Evolutionary conservation across 1,284 basidiomycete species (phyloP).

Genomic region (Ganoderma leucocontextum): DNA sequence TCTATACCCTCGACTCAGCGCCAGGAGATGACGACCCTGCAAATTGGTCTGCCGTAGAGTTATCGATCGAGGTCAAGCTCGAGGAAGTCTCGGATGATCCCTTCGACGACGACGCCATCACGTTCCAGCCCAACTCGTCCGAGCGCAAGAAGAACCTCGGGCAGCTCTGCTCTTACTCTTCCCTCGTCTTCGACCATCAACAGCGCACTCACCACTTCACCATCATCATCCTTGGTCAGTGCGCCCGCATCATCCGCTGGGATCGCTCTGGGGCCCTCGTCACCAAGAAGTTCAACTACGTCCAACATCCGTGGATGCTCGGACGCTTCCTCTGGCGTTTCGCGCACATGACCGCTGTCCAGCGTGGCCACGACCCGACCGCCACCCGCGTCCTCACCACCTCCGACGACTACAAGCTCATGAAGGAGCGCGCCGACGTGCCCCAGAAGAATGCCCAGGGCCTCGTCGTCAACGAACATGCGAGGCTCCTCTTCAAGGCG

Average conservation of each 20-base stretch:
- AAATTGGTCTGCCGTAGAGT: constrained; percentile 15
- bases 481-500: background rate
- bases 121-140: background rate
- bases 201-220: constrained; percentile 14
- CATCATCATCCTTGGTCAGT: constrained; percentile 22
- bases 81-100: constrained; percentile 12
- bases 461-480: constrained; percentile 15
- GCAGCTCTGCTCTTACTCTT: constrained; percentile 19
- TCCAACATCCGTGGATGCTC: constrained; percentile 9
- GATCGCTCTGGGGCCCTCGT: constrained; percentile 23
- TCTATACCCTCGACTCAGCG: background rate
- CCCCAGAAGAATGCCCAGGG: background rate
- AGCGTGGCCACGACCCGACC: constrained; percentile 25
- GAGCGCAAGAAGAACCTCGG: constrained; percentile 4
- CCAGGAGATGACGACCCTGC: background rate
- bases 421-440: background rate
- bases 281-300: constrained; percentile 26
- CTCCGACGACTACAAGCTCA: background rate
- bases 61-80: constrained; percentile 21
- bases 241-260: constrained; percentile 19
- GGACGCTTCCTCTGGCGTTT: constrained; percentile 26
- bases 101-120: constrained; percentile 8
- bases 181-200: constrained; percentile 20
- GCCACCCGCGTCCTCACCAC: constrained; percentile 3
- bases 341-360: background rate